These are phyloP conservation scores for Phytophthora melonis DNA, from an alignment of 352 stramenopile genomes.

Conservation along the genomic window DNA sequence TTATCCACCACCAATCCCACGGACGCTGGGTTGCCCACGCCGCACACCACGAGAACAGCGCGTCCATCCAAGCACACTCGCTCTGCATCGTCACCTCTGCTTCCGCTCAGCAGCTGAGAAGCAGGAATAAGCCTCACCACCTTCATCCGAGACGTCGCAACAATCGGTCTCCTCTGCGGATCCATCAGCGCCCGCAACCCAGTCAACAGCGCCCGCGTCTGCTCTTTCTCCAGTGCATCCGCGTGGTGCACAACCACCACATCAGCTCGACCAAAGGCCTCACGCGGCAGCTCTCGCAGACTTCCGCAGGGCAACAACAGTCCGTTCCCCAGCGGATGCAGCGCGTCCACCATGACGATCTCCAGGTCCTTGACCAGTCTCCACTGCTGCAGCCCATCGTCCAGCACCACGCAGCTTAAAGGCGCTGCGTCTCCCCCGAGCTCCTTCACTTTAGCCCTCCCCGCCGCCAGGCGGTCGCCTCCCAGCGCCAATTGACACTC, in stretches of 20 bases:
- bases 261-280: conserved; percentile 58
- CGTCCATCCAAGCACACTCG: conserved; percentile 21
- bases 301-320: conserved; percentile 63
- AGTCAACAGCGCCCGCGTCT: conserved; percentile 25
- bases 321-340: conserved; percentile 77
- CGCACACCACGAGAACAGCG: conserved; percentile 58
- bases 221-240: conserved; percentile 36
- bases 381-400: conserved; percentile 82
- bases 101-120: conserved; percentile 8
- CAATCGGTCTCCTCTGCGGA: conserved; percentile 21
- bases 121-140: conserved; percentile 41
- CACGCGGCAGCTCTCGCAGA: conserved; percentile 54
- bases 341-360: conserved; percentile 76
- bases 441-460: conserved; percentile 44
- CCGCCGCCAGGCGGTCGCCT: conserved; percentile 38
- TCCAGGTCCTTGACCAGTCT: conserved; percentile 66
- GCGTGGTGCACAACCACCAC: conserved; percentile 72
- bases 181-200: conserved; percentile 24
- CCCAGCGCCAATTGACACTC: conserved; percentile 48
- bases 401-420: conserved; percentile 60
- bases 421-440: conserved; percentile 16
- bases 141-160: conserved; percentile 65
- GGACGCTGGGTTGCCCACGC: conserved; percentile 74
- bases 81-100: background rate
- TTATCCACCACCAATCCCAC: conserved; percentile 54